Conservation (phyloP, 345 rosid genomes). For the Euphorbia pulcherrima region DNA sequence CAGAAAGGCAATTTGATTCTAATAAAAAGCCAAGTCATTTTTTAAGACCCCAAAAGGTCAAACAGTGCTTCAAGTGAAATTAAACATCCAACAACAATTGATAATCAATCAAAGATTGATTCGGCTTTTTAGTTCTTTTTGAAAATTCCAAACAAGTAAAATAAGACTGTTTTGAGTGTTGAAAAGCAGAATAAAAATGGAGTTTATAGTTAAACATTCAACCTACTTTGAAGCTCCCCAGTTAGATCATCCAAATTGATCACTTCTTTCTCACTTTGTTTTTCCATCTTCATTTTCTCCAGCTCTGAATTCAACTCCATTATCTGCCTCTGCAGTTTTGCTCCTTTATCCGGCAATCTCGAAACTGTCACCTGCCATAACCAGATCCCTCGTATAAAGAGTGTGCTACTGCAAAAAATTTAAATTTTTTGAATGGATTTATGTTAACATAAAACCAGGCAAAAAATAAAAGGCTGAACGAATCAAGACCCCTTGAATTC, state of each 20-base stretch:
- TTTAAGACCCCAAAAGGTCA: too few species aligned
- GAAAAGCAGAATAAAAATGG: background rate
- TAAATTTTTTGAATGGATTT: too few species aligned
- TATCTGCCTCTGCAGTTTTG: conserved; percentile 62
- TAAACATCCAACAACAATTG: too few species aligned
- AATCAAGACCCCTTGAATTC: too few species aligned
- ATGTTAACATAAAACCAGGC: background rate
- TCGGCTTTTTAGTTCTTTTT: too few species aligned
- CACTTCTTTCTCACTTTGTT: conserved; percentile 29
- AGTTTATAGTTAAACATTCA: conserved; percentile 58
- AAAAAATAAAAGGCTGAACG: background rate
- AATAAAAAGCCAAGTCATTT: too few species aligned
- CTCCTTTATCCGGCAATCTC: conserved; percentile 78
- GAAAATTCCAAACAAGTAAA: too few species aligned
- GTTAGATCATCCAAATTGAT: conserved; percentile 60
- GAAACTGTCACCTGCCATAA: conserved; percentile 51
- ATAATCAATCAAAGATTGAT: too few species aligned
- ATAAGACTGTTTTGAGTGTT: too few species aligned
- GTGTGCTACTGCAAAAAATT: background rate
- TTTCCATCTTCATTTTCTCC: conserved; percentile 35
- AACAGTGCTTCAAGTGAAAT: too few species aligned
- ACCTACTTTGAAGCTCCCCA: conserved; percentile 41
- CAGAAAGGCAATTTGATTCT: too few species aligned
- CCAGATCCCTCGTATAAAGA: background rate
- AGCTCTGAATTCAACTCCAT: conserved; percentile 59